Conservation (phyloP, 805 yeast species). For the Schwanniomyces yamadae region DNA sequence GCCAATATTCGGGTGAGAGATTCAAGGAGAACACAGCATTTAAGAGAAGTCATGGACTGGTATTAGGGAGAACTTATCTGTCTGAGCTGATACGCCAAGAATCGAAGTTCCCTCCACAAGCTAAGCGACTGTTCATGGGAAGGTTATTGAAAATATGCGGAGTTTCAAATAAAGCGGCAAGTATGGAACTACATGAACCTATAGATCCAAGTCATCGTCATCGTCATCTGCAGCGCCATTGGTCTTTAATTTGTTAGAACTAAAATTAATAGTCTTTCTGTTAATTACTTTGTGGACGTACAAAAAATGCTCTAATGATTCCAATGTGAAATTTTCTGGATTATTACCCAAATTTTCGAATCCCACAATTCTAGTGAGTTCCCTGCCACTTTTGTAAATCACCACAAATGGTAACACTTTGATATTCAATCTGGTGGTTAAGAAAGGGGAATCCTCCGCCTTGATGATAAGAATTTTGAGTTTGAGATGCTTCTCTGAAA, state of each 20-base stretch:
- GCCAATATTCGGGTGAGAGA: too few relatives aligned
- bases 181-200: too few relatives aligned
- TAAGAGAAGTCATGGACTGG: too few relatives aligned
- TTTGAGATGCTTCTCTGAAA: slow-evolving; percentile 59
- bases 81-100: too few relatives aligned
- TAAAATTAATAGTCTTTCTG: slow-evolving; percentile 13
- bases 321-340: slow-evolving; percentile 46
- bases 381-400: slow-evolving; percentile 59
- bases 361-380: slow-evolving; percentile 62
- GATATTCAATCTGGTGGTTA: slow-evolving; percentile 60
- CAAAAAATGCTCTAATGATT: slow-evolving; percentile 44
- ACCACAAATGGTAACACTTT: slow-evolving; percentile 72
- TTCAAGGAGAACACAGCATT: too few relatives aligned
- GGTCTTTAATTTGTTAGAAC: slow-evolving; percentile 5
- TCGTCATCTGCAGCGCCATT: slow-evolving; percentile 11
- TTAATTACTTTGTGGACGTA: slow-evolving; percentile 14
- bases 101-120: too few relatives aligned
- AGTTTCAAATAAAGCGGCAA: too few relatives aligned
- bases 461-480: slow-evolving; percentile 53
- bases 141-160: too few relatives aligned
- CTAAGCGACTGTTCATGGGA: too few relatives aligned
- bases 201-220: slow-evolving; percentile 11
- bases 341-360: slow-evolving; percentile 57
- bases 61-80: too few relatives aligned
- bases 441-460: slow-evolving; percentile 70